A percentile compares a stretch with the other conserved stretches of the same genome.
phyloP scores from a whole-genome alignment of 2,329 filamentous ascomycete genomes.

The Pseudogymnoascus sp. region DNA sequence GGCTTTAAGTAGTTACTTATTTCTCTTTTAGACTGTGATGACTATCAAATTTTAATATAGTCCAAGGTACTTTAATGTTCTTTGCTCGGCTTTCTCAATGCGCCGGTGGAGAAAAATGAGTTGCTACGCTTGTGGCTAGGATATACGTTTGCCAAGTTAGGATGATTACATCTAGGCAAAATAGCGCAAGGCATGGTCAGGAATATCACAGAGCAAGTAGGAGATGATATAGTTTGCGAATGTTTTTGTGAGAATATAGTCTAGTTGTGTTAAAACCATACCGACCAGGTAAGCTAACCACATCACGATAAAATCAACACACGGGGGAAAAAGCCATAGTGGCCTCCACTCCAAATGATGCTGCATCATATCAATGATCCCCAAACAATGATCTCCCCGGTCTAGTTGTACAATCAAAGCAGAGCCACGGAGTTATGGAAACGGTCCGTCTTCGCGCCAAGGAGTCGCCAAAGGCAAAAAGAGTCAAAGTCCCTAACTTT shows the following conservation, averaged over 20 bases:
- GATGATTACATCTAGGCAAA: not conserved
- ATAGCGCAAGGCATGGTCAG: not conserved
- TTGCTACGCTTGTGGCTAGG: not conserved
- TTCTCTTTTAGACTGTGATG: not conserved
- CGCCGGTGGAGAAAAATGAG: not conserved
- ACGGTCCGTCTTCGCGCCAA: conserved; percentile 5
- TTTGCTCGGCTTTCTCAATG: not conserved
- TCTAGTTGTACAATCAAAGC: conserved; percentile 9
- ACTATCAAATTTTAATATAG: not conserved
- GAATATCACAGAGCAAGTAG: not conserved
- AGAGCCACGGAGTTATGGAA: conserved; percentile 2
- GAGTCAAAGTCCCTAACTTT: conserved; percentile 6
- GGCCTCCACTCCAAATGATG: not conserved
- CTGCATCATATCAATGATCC: not conserved
- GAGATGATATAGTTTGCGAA: conserved; percentile 5
- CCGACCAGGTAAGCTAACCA: conserved; percentile 7
- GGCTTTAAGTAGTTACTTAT: not conserved
- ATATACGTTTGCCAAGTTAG: too few species aligned
- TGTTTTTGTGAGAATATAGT: conserved; percentile 11
- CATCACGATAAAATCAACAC: conserved; percentile 4
- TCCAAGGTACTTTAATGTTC: not conserved
- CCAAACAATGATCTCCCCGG: conserved; percentile 9
- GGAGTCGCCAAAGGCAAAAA: conserved; percentile 5
- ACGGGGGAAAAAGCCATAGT: not conserved
- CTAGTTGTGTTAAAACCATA: conserved; percentile 10